A percentile compares a stretch with the other conserved stretches of the same genome.
Evolutionary conservation across 1,284 basidiomycete species (phyloP).

Genomic region (Omphalotus olearius): DNA sequence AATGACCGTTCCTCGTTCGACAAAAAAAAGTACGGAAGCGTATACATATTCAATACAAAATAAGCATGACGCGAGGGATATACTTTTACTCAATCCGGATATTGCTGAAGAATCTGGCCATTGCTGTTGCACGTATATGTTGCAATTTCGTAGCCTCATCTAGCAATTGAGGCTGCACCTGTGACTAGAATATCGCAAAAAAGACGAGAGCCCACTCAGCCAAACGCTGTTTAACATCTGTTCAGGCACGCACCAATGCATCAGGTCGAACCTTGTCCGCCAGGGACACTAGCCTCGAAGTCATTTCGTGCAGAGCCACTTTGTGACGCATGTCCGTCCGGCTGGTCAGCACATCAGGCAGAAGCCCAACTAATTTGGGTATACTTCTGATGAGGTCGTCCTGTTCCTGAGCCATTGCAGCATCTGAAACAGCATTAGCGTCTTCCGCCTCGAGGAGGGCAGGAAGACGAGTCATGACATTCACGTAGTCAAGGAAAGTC

Average conservation of each 20-base stretch:
- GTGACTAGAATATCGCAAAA: constrained; percentile 21
- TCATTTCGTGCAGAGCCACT: constrained; percentile 74
- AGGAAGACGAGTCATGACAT: constrained; percentile 60
- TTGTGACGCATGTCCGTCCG: constrained; percentile 55
- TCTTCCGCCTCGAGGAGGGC: constrained; percentile 47
- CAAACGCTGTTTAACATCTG: background rate
- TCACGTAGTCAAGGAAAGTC: constrained; percentile 68
- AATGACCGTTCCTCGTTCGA: too few species aligned
- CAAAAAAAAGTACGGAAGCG: background rate
- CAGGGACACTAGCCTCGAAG: constrained; percentile 53
- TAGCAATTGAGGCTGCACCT: constrained; percentile 36
- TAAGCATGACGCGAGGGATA: constrained; percentile 18
- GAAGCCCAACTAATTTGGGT: constrained; percentile 62
- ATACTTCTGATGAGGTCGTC: constrained; percentile 57
- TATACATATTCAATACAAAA: constrained; percentile 22
- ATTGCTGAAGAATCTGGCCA: constrained; percentile 35
- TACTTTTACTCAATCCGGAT: constrained; percentile 18
- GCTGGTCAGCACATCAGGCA: constrained; percentile 66
- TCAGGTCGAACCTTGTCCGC: constrained; percentile 58
- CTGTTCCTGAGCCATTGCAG: constrained; percentile 46
- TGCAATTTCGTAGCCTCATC: constrained; percentile 46
- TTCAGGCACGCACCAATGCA: constrained; percentile 47
- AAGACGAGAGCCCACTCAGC: background rate
- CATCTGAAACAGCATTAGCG: constrained; percentile 39
- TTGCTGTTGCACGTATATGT: constrained; percentile 47